These are phyloP conservation scores for Fusarium incarnatum DNA, from an alignment of 2,329 filamentous ascomycete genomes.

Conservation along the genomic window DNA sequence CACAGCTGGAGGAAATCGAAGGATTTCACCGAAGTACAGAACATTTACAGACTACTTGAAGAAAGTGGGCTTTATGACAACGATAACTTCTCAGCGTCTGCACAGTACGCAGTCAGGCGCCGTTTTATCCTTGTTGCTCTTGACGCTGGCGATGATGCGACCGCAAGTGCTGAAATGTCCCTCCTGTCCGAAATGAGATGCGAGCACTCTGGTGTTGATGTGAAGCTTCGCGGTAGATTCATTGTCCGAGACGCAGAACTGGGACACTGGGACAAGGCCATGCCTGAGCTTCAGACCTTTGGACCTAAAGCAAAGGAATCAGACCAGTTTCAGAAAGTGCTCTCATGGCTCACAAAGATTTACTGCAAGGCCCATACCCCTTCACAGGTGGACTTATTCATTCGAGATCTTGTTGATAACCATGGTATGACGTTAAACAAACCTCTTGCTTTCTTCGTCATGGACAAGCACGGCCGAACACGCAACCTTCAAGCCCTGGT, in stretches of 20 bases:
- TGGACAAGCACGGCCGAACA: constrained; percentile 48
- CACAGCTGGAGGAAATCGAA: constrained; percentile 45
- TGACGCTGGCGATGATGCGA: constrained; percentile 46
- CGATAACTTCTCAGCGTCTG: constrained; percentile 25
- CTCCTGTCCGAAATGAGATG: constrained; percentile 38
- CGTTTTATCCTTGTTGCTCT: constrained; percentile 45
- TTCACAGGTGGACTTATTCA: constrained; percentile 46
- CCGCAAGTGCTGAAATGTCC: constrained; percentile 44
- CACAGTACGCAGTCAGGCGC: constrained; percentile 48
- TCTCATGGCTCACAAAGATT: constrained; percentile 52
- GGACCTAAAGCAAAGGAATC: constrained; percentile 28
- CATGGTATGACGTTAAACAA: constrained; percentile 46
- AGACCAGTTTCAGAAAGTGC: constrained; percentile 43
- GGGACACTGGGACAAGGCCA: constrained; percentile 46
- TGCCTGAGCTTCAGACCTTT: constrained; percentile 40
- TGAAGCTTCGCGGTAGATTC: constrained; percentile 46
- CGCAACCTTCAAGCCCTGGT: constrained; percentile 46
- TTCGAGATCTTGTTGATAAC: constrained; percentile 44
- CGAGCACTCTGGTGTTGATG: constrained; percentile 36
- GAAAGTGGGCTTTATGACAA: constrained; percentile 46
- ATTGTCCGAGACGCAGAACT: constrained; percentile 46
- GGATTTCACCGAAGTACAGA: constrained; percentile 39
- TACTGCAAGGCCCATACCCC: constrained; percentile 45
- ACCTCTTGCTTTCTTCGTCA: constrained; percentile 47
- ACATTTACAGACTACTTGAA: constrained; percentile 47